A percentile compares a stretch with the other conserved stretches of the same genome.
These are phyloP conservation scores for Aspergillus pseudoglaucus DNA, from an alignment of 2,329 filamentous ascomycete genomes.

Conservation along the genomic window DNA sequence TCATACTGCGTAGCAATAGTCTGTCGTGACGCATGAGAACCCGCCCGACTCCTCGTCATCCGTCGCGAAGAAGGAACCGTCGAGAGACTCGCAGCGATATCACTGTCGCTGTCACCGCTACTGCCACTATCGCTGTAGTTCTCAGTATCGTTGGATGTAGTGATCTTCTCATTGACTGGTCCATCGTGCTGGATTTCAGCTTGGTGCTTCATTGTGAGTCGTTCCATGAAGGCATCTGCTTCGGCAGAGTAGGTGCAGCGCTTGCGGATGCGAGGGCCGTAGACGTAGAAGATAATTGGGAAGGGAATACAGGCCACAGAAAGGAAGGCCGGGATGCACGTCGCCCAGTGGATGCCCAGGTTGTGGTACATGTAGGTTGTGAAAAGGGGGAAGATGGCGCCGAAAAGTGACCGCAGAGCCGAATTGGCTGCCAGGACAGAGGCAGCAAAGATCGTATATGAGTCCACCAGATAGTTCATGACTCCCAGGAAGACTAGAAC, in stretches of 20 bases:
- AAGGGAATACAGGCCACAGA: slow-evolving; percentile 36
- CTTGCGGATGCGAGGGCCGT: slow-evolving; percentile 30
- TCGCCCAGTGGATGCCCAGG: slow-evolving; percentile 43
- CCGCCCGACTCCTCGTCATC: slow-evolving; percentile 9
- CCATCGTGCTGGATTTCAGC: slow-evolving; percentile 5
- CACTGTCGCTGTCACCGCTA: slow-evolving; percentile 7
- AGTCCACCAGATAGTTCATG: slow-evolving; percentile 39
- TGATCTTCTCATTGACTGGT: slow-evolving; percentile 1
- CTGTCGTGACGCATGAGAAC: slow-evolving; percentile 9
- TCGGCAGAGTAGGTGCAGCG: slow-evolving; percentile 33
- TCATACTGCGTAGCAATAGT: slow-evolving; percentile 16
- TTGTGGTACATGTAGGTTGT: slow-evolving; percentile 39
- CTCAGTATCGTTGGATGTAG: not conserved
- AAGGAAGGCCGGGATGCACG: slow-evolving; percentile 39
- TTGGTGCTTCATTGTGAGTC: slow-evolving; percentile 16
- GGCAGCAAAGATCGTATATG: slow-evolving; percentile 36
- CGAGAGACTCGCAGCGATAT: slow-evolving; percentile 10
- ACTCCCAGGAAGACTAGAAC: slow-evolving; percentile 34
- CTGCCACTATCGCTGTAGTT: not conserved
- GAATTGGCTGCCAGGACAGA: slow-evolving; percentile 38
- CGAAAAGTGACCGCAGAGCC: slow-evolving; percentile 39
- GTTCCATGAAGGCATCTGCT: slow-evolving; percentile 24
- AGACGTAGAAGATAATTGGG: slow-evolving; percentile 36
- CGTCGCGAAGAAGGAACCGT: slow-evolving; percentile 13
- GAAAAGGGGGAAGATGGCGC: slow-evolving; percentile 42